Evolutionary conservation across 805 yeast genomes (phyloP), one percentile per base, ranked within the genome.

Genomic region (Spathaspora girioi): DNA sequence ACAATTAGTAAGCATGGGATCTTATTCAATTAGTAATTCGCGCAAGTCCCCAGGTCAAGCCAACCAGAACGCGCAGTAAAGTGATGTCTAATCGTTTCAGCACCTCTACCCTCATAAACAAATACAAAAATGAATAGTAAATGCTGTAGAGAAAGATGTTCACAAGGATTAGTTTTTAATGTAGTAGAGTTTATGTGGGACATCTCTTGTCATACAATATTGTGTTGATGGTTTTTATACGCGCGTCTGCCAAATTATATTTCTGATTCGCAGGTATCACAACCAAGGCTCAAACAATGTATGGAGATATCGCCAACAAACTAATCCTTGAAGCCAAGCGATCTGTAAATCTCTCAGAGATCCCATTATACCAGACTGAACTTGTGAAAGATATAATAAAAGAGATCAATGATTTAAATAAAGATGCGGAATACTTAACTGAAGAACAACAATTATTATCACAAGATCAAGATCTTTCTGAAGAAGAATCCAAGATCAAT

Each of bases 311-410:
- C 5, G 97, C 93, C 1, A 81, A 82, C 54, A 93, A 93, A 65
- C 79, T 93, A n/a, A 77, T 89, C 1, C 74, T 83, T 35, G 97
- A 94, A 52, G 94, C 97, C 14, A 87, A 91, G 55, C 75, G 98
- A 56, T 73, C 96, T 0, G 79, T 78, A 53, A 78, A 81, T 19
- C 69, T 93, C 31, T 86, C 84, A 9, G 74, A 71, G 12, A 62
- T 88, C 1, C 92, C 97, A 0, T 69, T 80, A 10, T 91, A 86
- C 63, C 88, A 86, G 55, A 83, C 83, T 18, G 93, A 87, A 19
- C 66, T 87, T 6, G 85, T 92, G 4, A 78, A 87, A 38, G 79
- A 79, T 11, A 81, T 92, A 10, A 66, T 87, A 10, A 80, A 86
- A 57, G 99, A 94, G 66, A 84, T 84, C 4, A 71, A 74, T 9